Evolutionary conservation across 2,329 filamentous ascomycete species (phyloP).

Genomic region (Trichoderma asperellum): DNA sequence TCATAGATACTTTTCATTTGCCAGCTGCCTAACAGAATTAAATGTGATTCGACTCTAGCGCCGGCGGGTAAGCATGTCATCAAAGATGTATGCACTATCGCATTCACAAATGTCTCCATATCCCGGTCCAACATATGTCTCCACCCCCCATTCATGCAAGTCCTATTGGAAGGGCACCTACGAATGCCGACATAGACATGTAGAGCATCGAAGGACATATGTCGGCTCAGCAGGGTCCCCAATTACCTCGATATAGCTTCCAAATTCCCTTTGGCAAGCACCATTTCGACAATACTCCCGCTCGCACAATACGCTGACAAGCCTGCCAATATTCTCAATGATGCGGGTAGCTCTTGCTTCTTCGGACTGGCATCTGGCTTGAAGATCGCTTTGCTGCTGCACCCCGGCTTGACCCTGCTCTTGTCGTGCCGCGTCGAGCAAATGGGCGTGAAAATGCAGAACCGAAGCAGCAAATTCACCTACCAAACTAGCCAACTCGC

Average conservation of each 20-base stretch:
- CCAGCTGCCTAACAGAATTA: not conserved
- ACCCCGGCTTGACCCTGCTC: not conserved
- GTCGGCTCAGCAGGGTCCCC: not conserved
- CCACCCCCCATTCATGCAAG: not conserved
- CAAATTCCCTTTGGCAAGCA: not conserved
- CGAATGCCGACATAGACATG: conserved; percentile 18
- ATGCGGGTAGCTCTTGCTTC: conserved; percentile 6
- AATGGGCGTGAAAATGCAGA: not conserved
- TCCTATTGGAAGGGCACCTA: too few species aligned
- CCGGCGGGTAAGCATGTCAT: conserved; percentile 39
- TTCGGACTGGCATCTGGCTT: not conserved
- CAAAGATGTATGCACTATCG: conserved; percentile 22
- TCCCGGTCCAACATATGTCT: not conserved
- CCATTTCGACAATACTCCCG: conserved; percentile 1
- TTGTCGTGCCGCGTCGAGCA: not conserved
- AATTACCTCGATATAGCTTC: conserved; percentile 11
- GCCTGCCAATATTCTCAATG: conserved; percentile 4
- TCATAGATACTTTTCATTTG: not conserved
- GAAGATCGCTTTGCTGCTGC: not conserved
- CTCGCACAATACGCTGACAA: not conserved
- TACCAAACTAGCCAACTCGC: conserved; percentile 2
- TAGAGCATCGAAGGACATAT: conserved; percentile 19
- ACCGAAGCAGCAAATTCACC: conserved; percentile 7
- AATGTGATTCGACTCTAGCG: conserved; percentile 37
- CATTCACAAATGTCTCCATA: not conserved